Percentiles rank a stretch among this genome's conserved stretches.
Conservation (phyloP, 768 basidiomycete species). For the Piloderma croceum region DNA sequence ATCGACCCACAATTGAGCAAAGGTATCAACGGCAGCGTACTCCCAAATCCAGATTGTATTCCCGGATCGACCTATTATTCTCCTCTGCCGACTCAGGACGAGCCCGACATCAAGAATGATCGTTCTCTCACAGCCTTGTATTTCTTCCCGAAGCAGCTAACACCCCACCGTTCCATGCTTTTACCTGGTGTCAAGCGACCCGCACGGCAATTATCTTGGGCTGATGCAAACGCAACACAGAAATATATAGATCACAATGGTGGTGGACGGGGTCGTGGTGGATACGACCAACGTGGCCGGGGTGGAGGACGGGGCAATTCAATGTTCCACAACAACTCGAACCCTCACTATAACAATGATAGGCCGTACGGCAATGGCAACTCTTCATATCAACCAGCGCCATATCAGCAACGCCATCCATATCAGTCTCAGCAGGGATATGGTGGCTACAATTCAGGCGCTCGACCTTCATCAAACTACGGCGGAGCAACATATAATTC, state of each 20-base stretch:
- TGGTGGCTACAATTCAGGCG: constrained; percentile 26
- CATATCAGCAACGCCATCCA: constrained; percentile 23
- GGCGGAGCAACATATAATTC: constrained; percentile 21
- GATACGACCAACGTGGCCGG: constrained; percentile 29
- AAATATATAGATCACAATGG: constrained; percentile 36
- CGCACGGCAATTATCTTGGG: constrained; percentile 52
- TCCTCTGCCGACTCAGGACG: constrained; percentile 53
- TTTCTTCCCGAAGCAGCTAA: constrained; percentile 82
- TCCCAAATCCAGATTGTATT: constrained; percentile 83
- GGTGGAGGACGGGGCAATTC: constrained; percentile 23
- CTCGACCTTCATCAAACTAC: constrained; percentile 20
- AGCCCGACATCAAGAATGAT: constrained; percentile 83
- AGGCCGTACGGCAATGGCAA: constrained; percentile 12
- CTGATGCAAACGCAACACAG: constrained; percentile 65
- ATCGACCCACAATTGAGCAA: constrained; percentile 66
- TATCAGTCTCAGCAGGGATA: constrained; percentile 28
- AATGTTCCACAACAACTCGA: constrained; percentile 1
- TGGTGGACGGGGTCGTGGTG: constrained; percentile 29
- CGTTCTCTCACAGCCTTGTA: constrained; percentile 82
- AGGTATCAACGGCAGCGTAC: constrained; percentile 74
- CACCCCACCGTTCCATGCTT: constrained; percentile 79
- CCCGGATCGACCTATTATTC: constrained; percentile 88
- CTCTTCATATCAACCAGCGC: constrained; percentile 2
- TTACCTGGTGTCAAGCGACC: constrained; percentile 66
- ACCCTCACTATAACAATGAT: constrained; percentile 12